Evolutionary conservation across 169 alveolate species (phyloP).

Genomic region (Theileria sp.): DNA sequence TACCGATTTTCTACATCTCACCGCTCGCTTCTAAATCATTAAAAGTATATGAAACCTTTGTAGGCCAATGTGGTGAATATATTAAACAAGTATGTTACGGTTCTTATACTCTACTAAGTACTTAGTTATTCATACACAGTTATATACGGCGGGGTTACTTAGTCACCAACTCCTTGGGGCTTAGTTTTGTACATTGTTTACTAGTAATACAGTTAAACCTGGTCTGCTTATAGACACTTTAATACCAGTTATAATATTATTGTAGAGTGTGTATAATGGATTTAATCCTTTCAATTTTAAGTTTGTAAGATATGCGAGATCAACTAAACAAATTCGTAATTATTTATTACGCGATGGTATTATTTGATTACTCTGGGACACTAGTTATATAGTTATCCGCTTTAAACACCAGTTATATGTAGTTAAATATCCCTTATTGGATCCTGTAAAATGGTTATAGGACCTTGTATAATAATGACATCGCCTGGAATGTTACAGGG

Average conservation of each 20-base stretch:
- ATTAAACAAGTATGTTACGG: slow-evolving; percentile 74
- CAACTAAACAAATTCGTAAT: slow-evolving; percentile 65
- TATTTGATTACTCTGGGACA: not conserved
- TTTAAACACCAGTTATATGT: not conserved
- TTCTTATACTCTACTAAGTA: slow-evolving; percentile 19
- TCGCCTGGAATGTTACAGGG: slow-evolving; percentile 98
- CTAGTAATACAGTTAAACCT: not conserved
- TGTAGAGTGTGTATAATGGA: slow-evolving; percentile 71
- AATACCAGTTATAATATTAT: not conserved
- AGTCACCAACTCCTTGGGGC: not conserved
- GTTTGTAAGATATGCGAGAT: slow-evolving; percentile 82
- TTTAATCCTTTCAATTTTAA: slow-evolving; percentile 91
- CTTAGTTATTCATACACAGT: slow-evolving; percentile 42
- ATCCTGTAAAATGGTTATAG: slow-evolving; percentile 13
- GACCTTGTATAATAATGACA: slow-evolving; percentile 96
- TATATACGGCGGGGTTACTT: slow-evolving; percentile 7
- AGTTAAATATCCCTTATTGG: not conserved
- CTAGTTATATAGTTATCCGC: not conserved
- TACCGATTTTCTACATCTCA: slow-evolving; percentile 94
- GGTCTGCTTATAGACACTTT: slow-evolving; percentile 1
- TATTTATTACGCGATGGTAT: slow-evolving; percentile 66
- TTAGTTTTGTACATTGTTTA: too few relatives aligned
- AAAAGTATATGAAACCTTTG: slow-evolving; percentile 91
- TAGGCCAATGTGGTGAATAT: slow-evolving; percentile 92
- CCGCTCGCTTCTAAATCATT: slow-evolving; percentile 92